These are phyloP conservation scores for Zygosaccharomyces pseudobailii DNA, from an alignment of 1,139 yeast genomes.

Conservation along the genomic window DNA sequence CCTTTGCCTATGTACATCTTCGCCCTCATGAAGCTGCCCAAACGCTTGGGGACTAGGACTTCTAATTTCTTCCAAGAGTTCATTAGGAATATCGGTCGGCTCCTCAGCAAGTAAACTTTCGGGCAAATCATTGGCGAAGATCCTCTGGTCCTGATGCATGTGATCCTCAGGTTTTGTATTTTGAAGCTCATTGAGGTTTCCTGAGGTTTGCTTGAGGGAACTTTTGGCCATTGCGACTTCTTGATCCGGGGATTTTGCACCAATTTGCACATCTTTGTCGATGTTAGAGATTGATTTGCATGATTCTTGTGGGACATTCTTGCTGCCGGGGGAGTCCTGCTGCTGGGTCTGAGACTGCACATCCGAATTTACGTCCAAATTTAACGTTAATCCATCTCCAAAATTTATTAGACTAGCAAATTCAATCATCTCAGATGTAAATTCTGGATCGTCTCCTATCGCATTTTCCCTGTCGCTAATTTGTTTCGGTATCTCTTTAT, in stretches of 20 bases:
- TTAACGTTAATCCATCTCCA: slow-evolving; percentile 41
- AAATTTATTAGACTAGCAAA: slow-evolving; percentile 64
- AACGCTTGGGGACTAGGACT: slow-evolving; percentile 1
- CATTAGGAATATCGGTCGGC: neutral
- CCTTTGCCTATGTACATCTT: neutral
- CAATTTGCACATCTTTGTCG: neutral
- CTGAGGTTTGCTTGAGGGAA: neutral
- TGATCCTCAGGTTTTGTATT: neutral
- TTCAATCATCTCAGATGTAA: slow-evolving; percentile 44
- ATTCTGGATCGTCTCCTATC: slow-evolving; percentile 31
- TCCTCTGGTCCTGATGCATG: neutral
- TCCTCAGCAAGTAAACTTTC: neutral
- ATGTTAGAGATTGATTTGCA: neutral
- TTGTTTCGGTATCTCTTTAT: neutral
- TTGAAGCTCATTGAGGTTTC: neutral
- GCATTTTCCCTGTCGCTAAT: neutral
- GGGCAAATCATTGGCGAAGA: neutral
- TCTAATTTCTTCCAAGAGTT: neutral
- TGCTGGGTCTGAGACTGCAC: slow-evolving; percentile 1
- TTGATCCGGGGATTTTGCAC: neutral
- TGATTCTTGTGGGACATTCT: neutral
- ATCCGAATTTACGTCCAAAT: slow-evolving; percentile 24
- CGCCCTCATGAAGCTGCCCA: neutral
- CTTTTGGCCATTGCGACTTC: neutral
- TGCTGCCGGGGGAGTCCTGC: neutral